phyloP scores from a whole-genome alignment of 352 stramenopile species.

The Phytophthora pinifolia region DNA sequence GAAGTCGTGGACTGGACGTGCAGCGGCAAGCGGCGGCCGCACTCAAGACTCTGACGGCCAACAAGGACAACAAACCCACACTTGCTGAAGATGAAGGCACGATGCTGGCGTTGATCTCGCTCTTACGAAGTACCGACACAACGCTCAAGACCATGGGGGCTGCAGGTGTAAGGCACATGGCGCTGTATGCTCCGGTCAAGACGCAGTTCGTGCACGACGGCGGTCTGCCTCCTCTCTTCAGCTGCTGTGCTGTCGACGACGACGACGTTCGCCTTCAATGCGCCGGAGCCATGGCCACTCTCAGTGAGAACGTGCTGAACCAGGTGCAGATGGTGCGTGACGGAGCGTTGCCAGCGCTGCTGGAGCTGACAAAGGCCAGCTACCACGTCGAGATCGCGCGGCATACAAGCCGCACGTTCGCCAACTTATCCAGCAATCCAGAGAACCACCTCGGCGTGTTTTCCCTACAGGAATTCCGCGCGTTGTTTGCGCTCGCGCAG shows the following conservation, averaged over 20 bases:
- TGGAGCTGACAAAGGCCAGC: constrained; percentile 61
- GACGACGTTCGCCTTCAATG: constrained; percentile 90
- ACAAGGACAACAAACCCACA: constrained; percentile 90
- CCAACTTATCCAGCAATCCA: constrained; percentile 91
- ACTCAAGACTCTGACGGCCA: constrained; percentile 91
- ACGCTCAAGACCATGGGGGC: constrained; percentile 88
- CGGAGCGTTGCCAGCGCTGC: constrained; percentile 64
- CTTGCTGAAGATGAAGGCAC: constrained; percentile 86
- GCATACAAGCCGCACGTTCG: constrained; percentile 89
- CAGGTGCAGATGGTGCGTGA: constrained; percentile 88
- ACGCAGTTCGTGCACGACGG: constrained; percentile 69
- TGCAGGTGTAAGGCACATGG: constrained; percentile 87
- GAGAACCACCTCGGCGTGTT: constrained; percentile 93
- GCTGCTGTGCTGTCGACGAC: constrained; percentile 53
- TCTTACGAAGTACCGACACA: constrained; percentile 77
- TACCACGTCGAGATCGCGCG: constrained; percentile 81
- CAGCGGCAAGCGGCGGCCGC: constrained; percentile 89
- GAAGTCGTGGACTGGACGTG: constrained; percentile 68
- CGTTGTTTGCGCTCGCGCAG: constrained; percentile 68
- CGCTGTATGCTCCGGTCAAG: constrained; percentile 74
- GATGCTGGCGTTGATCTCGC: constrained; percentile 79
- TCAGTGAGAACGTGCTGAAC: constrained; percentile 92
- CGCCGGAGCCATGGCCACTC: constrained; percentile 86
- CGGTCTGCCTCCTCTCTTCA: constrained; percentile 63
- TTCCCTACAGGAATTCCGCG: constrained; percentile 68